These are phyloP conservation scores for Lyophyllum shimeji DNA, from an alignment of 768 basidiomycete species.

Conservation along the genomic window DNA sequence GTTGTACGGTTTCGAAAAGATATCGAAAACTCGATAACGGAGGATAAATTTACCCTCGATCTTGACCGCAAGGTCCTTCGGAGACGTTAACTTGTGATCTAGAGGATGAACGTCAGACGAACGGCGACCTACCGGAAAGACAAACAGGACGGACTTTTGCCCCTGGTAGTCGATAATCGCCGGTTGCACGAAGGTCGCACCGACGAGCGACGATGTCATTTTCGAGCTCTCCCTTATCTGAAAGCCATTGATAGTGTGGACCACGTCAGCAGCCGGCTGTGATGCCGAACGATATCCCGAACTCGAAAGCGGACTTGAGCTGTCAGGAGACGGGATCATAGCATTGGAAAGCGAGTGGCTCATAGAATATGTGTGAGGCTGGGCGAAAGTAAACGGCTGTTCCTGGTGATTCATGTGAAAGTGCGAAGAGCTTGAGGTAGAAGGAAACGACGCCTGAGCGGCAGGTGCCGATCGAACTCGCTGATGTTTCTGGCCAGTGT, in stretches of 20 bases:
- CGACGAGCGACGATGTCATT: slow-evolving; percentile 53
- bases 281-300: slow-evolving; percentile 7
- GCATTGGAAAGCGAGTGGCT: slow-evolving; percentile 1
- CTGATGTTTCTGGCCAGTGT: not conserved
- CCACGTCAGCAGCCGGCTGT: slow-evolving; percentile 30
- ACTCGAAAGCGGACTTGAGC: not conserved
- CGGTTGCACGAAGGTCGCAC: slow-evolving; percentile 61
- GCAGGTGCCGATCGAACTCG: slow-evolving; percentile 13
- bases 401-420: not conserved
- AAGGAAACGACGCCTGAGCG: slow-evolving; percentile 15
- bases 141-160: slow-evolving; percentile 57
- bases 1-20: slow-evolving; percentile 41
- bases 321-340: slow-evolving; percentile 8
- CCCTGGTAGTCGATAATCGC: slow-evolving; percentile 55
- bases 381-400: slow-evolving; percentile 9
- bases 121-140: slow-evolving; percentile 52
- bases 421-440: slow-evolving; percentile 6
- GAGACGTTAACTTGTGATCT: not conserved
- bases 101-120: slow-evolving; percentile 2
- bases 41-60: slow-evolving; percentile 65
- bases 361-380: slow-evolving; percentile 6
- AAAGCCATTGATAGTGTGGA: slow-evolving; percentile 40
- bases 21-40: slow-evolving; percentile 65
- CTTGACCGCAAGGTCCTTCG: slow-evolving; percentile 70
- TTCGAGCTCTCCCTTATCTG: slow-evolving; percentile 51